A percentile compares a stretch with the other conserved stretches of the same genome.
These are phyloP conservation scores for Lachancea quebecensis DNA, from an alignment of 805 yeast genomes.

Conservation along the genomic window DNA sequence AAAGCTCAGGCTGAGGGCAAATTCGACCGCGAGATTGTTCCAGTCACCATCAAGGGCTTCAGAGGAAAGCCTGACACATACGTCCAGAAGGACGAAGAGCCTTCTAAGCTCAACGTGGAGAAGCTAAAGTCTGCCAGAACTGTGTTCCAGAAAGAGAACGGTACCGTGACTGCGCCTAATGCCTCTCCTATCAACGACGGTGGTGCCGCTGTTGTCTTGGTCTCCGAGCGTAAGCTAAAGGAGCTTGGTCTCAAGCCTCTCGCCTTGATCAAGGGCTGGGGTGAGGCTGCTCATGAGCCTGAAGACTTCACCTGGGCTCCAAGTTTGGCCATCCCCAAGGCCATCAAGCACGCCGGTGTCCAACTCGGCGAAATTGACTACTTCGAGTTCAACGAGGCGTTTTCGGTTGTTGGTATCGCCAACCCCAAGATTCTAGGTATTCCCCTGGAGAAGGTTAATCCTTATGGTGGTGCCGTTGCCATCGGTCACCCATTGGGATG, in stretches of 20 bases:
- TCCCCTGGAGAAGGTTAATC: slow-evolving; percentile 65
- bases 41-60: slow-evolving; percentile 80
- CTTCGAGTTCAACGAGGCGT: slow-evolving; percentile 96
- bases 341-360: slow-evolving; percentile 78
- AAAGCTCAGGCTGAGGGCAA: slow-evolving; percentile 75
- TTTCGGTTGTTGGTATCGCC: slow-evolving; percentile 93
- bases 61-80: slow-evolving; percentile 83
- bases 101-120: slow-evolving; percentile 64
- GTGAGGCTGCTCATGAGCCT: slow-evolving; percentile 96
- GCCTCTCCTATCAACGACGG: slow-evolving; percentile 97
- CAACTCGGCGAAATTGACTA: slow-evolving; percentile 64
- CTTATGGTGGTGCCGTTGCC: slow-evolving; percentile 95
- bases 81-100: slow-evolving; percentile 79
- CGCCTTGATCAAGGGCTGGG: slow-evolving; percentile 90
- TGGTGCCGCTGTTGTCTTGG: slow-evolving; percentile 89
- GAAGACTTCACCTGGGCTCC: slow-evolving; percentile 96
- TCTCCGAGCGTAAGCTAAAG: slow-evolving; percentile 74
- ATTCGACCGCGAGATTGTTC: slow-evolving; percentile 75
- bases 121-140: slow-evolving; percentile 82
- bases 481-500: slow-evolving; percentile 93
- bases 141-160: slow-evolving; percentile 88
- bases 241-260: slow-evolving; percentile 85
- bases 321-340: slow-evolving; percentile 90
- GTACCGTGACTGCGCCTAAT: slow-evolving; percentile 96
- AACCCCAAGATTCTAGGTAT: slow-evolving; percentile 65